Base-by-base conservation (phyloP, 371 early-diverging fungal species). In the Mucor circinelloides region DNA sequence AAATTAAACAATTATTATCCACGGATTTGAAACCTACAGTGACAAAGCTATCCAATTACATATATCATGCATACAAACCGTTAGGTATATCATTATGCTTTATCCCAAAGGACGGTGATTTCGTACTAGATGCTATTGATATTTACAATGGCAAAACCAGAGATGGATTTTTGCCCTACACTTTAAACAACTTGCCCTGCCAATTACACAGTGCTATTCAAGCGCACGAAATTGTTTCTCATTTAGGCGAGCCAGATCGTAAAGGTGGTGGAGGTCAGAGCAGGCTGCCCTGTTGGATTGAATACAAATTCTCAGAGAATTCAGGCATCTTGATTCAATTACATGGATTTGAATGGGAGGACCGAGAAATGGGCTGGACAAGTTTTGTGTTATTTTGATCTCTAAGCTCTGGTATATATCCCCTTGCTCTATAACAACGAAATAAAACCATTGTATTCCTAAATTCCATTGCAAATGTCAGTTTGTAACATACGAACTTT, bases 261-360 rank as follows among this genome's bases (percentile, higher is more conserved):
- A 84, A 84, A 72, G 83, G 80, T 3, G 81, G 83, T 0, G 84
- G 84, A n/a, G 80, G 80, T 32, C 70, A 70, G 42, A 75, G 75
- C 13, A 65, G 76, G 31, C 46, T 76, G 63, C 78, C 81, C 1
- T 84, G 84, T 44, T 84, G 84, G 84, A 80, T 84, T 17, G 81
- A 84, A 64, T 84, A 81, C 46, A 66, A 74, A 36, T 80, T 82
- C 46, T 60, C 58, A 10, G 60, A 72, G 13, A 50, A 42, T 4
- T 75, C 75, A 6, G 78, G 80, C 4, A 67, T 82, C 2, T 30
- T 79, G 61, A 78, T 84, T 40, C 78, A 81, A 58, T 56, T 83
- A 6, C 79, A 83, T 65, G 83, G 83, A 7, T 66, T 80, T 21
- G 79, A 83, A 64, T 83, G 83, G 83, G 83, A 83, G 36, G 83